Evolutionary conservation across 345 rosid species (phyloP).

Genomic region (Hevea brasiliensis): DNA sequence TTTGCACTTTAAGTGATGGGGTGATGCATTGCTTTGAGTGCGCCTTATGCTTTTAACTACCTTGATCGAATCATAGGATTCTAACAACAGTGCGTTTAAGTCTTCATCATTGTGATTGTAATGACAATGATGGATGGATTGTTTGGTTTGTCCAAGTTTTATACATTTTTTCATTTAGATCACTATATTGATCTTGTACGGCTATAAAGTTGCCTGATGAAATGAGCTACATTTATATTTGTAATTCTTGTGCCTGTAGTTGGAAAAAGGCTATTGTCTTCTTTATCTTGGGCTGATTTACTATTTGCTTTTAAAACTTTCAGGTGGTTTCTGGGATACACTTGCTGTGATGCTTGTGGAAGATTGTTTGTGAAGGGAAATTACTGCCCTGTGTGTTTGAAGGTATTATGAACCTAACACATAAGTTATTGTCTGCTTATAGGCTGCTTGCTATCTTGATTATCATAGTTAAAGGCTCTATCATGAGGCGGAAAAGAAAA

Average conservation of each 20-base stretch:
- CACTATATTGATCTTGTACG: background rate
- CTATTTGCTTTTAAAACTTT: slow-evolving; percentile 21
- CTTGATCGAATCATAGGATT: too few relatives aligned
- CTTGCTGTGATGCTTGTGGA: slow-evolving; percentile 99
- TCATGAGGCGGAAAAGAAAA: background rate
- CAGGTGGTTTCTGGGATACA: slow-evolving; percentile 99
- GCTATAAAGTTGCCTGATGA: background rate
- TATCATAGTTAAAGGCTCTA: slow-evolving; percentile 6
- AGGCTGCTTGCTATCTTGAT: slow-evolving; percentile 1
- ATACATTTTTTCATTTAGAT: background rate
- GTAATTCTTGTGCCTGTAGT: background rate
- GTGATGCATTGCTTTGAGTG: too few relatives aligned
- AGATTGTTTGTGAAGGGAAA: slow-evolving; percentile 99
- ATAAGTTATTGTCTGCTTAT: background rate
- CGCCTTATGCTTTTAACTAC: too few relatives aligned
- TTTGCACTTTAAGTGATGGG: too few relatives aligned
- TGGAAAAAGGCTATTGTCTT: background rate
- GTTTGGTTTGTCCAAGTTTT: background rate
- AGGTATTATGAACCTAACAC: slow-evolving; percentile 49
- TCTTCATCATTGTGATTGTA: background rate
- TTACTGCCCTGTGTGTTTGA: slow-evolving; percentile 97
- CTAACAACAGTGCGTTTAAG: too few relatives aligned
- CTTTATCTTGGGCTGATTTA: background rate
- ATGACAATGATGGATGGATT: background rate
- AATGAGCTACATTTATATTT: background rate